These are phyloP conservation scores for Zymoseptoria pseudotritici DNA, from an alignment of 2,329 filamentous ascomycete species.

Conservation along the genomic window DNA sequence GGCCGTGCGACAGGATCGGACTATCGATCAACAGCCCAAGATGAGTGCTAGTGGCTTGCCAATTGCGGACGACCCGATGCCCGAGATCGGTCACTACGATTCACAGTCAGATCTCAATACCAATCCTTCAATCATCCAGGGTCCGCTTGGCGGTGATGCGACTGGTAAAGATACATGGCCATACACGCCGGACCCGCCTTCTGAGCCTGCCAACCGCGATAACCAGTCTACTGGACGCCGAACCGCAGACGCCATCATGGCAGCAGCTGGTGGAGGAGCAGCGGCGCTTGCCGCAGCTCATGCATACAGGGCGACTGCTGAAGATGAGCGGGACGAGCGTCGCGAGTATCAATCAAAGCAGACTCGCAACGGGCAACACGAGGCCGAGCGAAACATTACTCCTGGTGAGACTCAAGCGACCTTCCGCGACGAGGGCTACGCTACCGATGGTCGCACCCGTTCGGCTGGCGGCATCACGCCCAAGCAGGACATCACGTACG, in stretches of 20 bases:
- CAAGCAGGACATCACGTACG: slow-evolving; percentile 35
- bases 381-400: slow-evolving; percentile 13
- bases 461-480: slow-evolving; percentile 41
- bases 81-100: slow-evolving; percentile 63
- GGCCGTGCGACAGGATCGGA: slow-evolving; percentile 15
- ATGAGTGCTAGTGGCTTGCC: slow-evolving; percentile 66
- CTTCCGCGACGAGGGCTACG: slow-evolving; percentile 82
- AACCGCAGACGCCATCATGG: slow-evolving; percentile 13
- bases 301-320: slow-evolving; percentile 33
- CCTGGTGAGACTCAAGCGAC: slow-evolving; percentile 51
- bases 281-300: slow-evolving; percentile 19
- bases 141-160: slow-evolving; percentile 56
- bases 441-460: slow-evolving; percentile 59
- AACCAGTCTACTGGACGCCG: slow-evolving; percentile 1
- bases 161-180: slow-evolving; percentile 42
- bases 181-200: slow-evolving; percentile 26
- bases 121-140: slow-evolving; percentile 77
- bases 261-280: slow-evolving; percentile 23
- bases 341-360: slow-evolving; percentile 1
- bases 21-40: slow-evolving; percentile 37
- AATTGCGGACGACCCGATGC: slow-evolving; percentile 61
- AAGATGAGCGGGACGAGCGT: slow-evolving; percentile 23
- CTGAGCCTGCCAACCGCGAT: slow-evolving; percentile 10
- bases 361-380: slow-evolving; percentile 8
- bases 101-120: slow-evolving; percentile 63